Conservation (phyloP, 345 rosid genomes). For the Citrus glauca region DNA sequence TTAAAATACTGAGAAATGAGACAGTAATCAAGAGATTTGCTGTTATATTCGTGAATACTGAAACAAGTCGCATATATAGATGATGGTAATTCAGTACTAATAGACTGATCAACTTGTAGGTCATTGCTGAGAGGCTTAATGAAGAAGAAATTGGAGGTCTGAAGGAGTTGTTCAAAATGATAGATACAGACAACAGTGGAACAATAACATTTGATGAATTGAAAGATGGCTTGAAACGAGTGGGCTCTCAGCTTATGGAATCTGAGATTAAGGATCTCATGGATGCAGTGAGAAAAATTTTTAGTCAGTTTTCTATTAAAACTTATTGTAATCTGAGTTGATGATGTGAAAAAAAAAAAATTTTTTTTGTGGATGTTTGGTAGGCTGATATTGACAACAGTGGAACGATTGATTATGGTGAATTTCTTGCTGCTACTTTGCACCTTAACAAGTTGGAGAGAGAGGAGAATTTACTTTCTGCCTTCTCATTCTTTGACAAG, state of each 20-base stretch:
- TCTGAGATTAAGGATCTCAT: slow-evolving; percentile 75
- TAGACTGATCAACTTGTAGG: slow-evolving; percentile 26
- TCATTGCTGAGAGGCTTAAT: slow-evolving; percentile 78
- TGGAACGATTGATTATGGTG: slow-evolving; percentile 77
- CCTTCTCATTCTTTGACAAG: slow-evolving; percentile 76
- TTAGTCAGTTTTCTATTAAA: not conserved
- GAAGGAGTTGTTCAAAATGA: slow-evolving; percentile 77
- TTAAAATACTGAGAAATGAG: not conserved
- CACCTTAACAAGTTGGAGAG: slow-evolving; percentile 78
- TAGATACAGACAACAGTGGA: slow-evolving; percentile 72
- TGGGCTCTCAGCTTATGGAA: slow-evolving; percentile 80
- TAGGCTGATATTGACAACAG: slow-evolving; percentile 83
- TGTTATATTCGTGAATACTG: not conserved
- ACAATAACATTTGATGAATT: slow-evolving; percentile 74
- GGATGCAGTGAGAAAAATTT: slow-evolving; percentile 50
- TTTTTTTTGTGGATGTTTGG: slow-evolving; percentile 4
- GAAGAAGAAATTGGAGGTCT: slow-evolving; percentile 81
- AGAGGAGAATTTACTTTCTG: slow-evolving; percentile 69
- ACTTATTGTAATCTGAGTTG: not conserved
- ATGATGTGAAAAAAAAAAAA: not conserved
- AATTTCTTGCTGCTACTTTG: slow-evolving; percentile 77
- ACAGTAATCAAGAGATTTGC: not conserved
- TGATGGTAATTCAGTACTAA: not conserved
- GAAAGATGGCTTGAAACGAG: slow-evolving; percentile 50
- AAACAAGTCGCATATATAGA: not conserved